phyloP scores from a whole-genome alignment of 1,284 basidiomycete species.

The Chiua sp. region DNA sequence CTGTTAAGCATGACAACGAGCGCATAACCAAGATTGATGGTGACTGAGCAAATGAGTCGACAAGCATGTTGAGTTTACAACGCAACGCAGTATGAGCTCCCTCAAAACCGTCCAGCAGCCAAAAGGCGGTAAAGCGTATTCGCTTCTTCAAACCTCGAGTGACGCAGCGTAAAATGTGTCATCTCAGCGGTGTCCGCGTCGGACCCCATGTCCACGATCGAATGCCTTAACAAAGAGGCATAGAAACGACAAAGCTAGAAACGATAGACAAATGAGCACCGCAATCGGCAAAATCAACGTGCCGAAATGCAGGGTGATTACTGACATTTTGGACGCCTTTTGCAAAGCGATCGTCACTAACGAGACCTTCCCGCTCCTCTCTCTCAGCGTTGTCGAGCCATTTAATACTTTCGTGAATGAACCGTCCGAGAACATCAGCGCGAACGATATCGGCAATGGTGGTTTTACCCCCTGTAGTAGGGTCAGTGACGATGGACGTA shows the following conservation, averaged over 20 bases:
- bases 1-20: not conserved
- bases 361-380: slow-evolving; percentile 65
- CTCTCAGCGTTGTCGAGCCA: slow-evolving; percentile 72
- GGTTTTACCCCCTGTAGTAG: slow-evolving; percentile 47
- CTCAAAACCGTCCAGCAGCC: slow-evolving; percentile 46
- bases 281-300: not conserved
- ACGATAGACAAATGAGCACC: slow-evolving; percentile 7
- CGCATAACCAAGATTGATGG: not conserved
- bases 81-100: not conserved
- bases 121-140: slow-evolving; percentile 69
- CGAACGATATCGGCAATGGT: slow-evolving; percentile 68
- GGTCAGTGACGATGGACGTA: slow-evolving; percentile 48
- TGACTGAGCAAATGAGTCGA: not conserved
- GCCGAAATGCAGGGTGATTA: slow-evolving; percentile 16
- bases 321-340: slow-evolving; percentile 72
- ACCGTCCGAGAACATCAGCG: slow-evolving; percentile 67
- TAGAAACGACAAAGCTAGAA: slow-evolving; percentile 78
- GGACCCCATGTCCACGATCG: slow-evolving; percentile 59
- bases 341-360: slow-evolving; percentile 72
- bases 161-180: slow-evolving; percentile 70
- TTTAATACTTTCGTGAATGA: slow-evolving; percentile 65
- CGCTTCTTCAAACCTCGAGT: slow-evolving; percentile 76
- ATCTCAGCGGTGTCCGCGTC: slow-evolving; percentile 77
- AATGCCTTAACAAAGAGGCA: slow-evolving; percentile 65
- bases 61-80: not conserved